Evolutionary conservation across 179 eudicot genomes (phyloP).

Genomic region (Gypsophila paniculata): DNA sequence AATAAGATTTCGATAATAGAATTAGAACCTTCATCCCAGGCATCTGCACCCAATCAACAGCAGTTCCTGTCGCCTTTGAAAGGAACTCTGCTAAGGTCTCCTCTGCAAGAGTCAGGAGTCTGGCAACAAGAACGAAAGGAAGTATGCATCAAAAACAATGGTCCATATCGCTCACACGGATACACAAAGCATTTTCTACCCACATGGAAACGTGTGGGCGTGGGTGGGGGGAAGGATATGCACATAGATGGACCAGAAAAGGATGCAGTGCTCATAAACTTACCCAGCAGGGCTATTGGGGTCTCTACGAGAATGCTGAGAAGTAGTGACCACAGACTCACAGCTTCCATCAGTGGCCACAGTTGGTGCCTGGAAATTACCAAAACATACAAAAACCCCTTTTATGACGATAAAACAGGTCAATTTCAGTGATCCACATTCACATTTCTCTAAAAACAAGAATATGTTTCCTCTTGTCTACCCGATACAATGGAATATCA

Average conservation of each 20-base stretch:
- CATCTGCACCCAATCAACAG: conserved; percentile 99
- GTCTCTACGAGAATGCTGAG: conserved; percentile 69
- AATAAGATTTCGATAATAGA: not conserved
- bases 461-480: not conserved
- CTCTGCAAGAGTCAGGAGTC: conserved; percentile 95
- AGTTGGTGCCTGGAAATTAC: conserved; percentile 44
- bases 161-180: not conserved
- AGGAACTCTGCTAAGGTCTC: conserved; percentile 99
- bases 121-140: conserved; percentile 22
- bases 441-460: not conserved
- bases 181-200: too few species aligned
- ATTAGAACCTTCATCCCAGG: conserved; percentile 96
- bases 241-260: conserved; percentile 14
- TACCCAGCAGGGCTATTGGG: conserved; percentile 93
- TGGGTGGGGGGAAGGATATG: not conserved
- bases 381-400: not conserved
- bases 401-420: conserved; percentile 10
- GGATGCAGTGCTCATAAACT: conserved; percentile 7
- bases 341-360: conserved; percentile 64
- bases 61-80: conserved; percentile 99
- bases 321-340: conserved; percentile 76
- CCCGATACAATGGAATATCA: not conserved
- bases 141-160: not conserved
- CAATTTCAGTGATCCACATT: conserved; percentile 10
- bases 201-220: too few species aligned